These are phyloP conservation scores for Boechera stricta DNA, from an alignment of 345 rosid species.

Conservation along the genomic window DNA sequence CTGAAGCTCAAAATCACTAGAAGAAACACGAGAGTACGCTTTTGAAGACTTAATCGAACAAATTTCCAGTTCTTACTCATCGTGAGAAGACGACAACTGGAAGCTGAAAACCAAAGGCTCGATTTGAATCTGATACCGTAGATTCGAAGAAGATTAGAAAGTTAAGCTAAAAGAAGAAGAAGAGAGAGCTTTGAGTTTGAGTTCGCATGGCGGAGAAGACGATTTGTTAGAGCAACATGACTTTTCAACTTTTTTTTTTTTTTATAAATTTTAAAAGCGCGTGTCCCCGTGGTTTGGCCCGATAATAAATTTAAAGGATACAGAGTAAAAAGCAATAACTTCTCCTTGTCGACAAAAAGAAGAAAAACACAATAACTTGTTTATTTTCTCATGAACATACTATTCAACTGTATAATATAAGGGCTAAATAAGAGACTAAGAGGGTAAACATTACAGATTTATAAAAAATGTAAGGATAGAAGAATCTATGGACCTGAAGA, in stretches of 20 bases:
- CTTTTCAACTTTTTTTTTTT: conserved; percentile 22
- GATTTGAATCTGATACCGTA: conserved; percentile 22
- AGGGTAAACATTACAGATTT: too few relatives aligned
- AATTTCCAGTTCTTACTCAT: conserved; percentile 39
- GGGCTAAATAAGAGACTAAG: background rate
- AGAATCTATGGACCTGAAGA: conserved; percentile 32
- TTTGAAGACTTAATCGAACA: conserved; percentile 38
- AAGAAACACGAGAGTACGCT: background rate
- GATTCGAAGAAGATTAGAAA: background rate
- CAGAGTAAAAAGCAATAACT: conserved; percentile 7
- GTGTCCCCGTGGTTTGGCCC: conserved; percentile 43
- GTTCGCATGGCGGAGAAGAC: conserved; percentile 44
- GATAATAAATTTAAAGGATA: conserved; percentile 30
- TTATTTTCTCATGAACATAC: background rate
- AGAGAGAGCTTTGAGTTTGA: conserved; percentile 26
- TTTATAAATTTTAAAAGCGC: conserved; percentile 22
- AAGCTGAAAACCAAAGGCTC: conserved; percentile 22
- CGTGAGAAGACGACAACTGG: background rate
- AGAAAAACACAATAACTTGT: background rate
- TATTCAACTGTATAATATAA: background rate
- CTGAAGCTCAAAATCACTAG: conserved; percentile 41
- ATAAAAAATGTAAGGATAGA: background rate
- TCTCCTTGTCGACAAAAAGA: background rate
- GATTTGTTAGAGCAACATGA: conserved; percentile 38
- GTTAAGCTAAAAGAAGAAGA: conserved; percentile 29